Base-by-base conservation (phyloP, 257 asterid genomes). In the Solanum gandarillasii region DNA sequence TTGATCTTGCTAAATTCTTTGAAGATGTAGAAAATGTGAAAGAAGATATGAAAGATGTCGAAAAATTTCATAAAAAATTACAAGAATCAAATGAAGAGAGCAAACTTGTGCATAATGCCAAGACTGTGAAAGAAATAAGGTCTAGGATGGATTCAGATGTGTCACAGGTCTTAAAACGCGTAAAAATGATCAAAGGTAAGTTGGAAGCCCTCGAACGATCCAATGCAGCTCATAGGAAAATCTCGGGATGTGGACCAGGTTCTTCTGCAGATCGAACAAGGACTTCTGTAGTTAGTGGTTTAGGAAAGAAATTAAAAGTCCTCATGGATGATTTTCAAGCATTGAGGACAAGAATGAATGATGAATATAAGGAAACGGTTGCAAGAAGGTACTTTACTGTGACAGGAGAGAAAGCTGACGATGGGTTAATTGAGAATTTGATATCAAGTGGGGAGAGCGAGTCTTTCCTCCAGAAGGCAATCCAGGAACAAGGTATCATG, bases 391-490 rank as follows among this genome's bases (percentile, higher is more conserved):
- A 90, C 60, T 92, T 52, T 72, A 92, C 94, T 7, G 86, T 92
- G n/a, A 92, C 92, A 0, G 94, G 94, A 27, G 92, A 92, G 83
- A 89, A 89, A 86, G 83, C 93, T 2, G 34, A 74, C 2, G 92
- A 90, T 5, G 93, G 82, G 0, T 43, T 92, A 84, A 90, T 92
- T 7, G 93, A 92, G 20, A 90, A 92, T 48, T 52, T 92, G 86
- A 90, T 92, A 23, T 92, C 93, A 23, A 92, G 93, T 23, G 93
- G 93, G 14, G 93, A 90, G 86, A 90, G 93, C 31, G 93, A 92
- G 31, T 82, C 91, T 1, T 92, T 92, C 83, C 85, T 92, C 14
- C 93, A 92, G 21, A 90, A 92, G 87, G 93, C 93, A 29, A 92
- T 92, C 68, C 93, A 92, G 35, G 92, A 92, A 58, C 92, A 92